Base-by-base conservation (phyloP, 2,329 filamentous ascomycete species). In the Stylonectria norvegica region DNA sequence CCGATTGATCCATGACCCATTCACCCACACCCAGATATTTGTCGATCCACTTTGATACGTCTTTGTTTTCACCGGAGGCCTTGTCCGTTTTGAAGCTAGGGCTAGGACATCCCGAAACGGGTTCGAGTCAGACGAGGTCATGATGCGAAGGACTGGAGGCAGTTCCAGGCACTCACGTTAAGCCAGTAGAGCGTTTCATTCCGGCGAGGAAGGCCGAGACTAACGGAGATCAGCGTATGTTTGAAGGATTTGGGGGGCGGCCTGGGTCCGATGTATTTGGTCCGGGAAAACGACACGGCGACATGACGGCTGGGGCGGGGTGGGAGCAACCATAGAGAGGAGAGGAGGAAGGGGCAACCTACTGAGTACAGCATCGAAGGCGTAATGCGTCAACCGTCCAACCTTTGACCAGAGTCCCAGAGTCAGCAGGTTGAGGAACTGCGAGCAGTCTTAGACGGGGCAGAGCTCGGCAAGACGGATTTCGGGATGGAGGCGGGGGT, bases 1-100 rank as follows among this genome's bases (percentile, higher is more conserved):
- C 89, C 20, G 89, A 94, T 71, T 94, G 86, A 67, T 98, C 93
- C 89, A 98, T 95, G 50, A 96, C 86, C 81, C 89, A 95, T 72
- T 98, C 93, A 56, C 93, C 93, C 14, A 96, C 84, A 48, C 89
- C 89, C 30, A 97, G 81, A 66, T 97, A 97, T 64, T 85, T 91
- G 60, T 91, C 85, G 53, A 97, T 81, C 89, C 90, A 97, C 60
- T 83, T 84, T 63, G 85, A 84, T 54, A 93, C 68, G 48, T 90
- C 85, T 64, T 88, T 86, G 66, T 83, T 91, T 43, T 94, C 88
- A 62, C 75, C 73, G 20, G 85, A 78, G 59, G 95, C 78, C 55
- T 83, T 83, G 52, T 96, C 89, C 58, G 86, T 84, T 72, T 89
- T 88, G 69, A 98, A 78, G 76, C 93, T 96, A 68, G 79, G 76